phyloP scores from a whole-genome alignment of 164 flowering plant species.

The Sedum album region DNA sequence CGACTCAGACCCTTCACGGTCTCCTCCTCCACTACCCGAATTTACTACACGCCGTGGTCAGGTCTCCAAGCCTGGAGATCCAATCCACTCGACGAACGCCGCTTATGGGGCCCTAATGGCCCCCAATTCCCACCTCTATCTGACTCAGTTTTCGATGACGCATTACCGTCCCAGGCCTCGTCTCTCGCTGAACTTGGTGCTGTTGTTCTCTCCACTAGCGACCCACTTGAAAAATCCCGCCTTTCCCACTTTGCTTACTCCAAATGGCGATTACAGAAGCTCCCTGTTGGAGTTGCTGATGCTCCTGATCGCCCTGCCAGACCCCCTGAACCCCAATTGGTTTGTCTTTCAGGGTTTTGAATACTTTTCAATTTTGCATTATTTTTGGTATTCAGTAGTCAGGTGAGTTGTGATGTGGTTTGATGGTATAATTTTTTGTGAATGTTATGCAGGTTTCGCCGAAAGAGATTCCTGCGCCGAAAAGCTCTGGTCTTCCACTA shows the following conservation, averaged over 20 bases:
- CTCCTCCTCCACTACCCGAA: slow-evolving; percentile 21
- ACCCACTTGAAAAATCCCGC: slow-evolving; percentile 62
- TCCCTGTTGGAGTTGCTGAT: slow-evolving; percentile 47
- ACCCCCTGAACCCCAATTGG: slow-evolving; percentile 63
- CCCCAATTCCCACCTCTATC: slow-evolving; percentile 12
- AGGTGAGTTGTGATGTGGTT: neutral
- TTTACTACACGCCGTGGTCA: slow-evolving; percentile 42
- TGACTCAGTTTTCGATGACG: slow-evolving; percentile 1
- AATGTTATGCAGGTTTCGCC: slow-evolving; percentile 55
- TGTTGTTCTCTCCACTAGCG: slow-evolving; percentile 72
- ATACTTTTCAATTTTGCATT: neutral
- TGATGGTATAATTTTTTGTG: neutral
- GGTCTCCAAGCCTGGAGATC: slow-evolving; percentile 66
- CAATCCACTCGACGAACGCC: slow-evolving; percentile 44
- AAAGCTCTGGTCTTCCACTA: slow-evolving; percentile 70
- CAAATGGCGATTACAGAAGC: slow-evolving; percentile 37
- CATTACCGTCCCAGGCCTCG: slow-evolving; percentile 24
- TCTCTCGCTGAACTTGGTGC: slow-evolving; percentile 76
- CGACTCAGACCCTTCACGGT: slow-evolving; percentile 14
- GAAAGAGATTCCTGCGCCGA: slow-evolving; percentile 82
- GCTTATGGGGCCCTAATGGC: slow-evolving; percentile 66
- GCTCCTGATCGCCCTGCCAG: slow-evolving; percentile 75
- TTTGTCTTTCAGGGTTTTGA: slow-evolving; percentile 14
- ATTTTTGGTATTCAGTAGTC: neutral
- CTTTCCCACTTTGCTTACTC: slow-evolving; percentile 75